These are phyloP conservation scores for Hibiscus trionum DNA, from an alignment of 345 rosid species.

Conservation along the genomic window DNA sequence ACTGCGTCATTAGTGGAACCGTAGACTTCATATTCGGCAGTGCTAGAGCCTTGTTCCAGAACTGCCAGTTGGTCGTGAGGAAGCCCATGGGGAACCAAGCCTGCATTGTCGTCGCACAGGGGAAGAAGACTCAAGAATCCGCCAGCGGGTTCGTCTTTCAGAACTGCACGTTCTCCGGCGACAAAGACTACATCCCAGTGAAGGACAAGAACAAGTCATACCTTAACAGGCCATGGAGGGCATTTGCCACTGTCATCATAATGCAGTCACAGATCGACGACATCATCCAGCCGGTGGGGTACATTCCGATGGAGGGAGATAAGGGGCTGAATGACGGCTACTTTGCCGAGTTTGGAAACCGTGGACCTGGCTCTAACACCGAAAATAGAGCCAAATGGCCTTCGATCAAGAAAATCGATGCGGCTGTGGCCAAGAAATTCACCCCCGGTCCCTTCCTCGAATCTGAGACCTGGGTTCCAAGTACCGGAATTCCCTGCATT, in stretches of 20 bases:
- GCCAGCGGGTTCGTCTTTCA: not conserved
- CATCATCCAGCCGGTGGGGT: not conserved
- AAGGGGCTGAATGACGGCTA: not conserved
- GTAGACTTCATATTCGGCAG: constrained; percentile 66
- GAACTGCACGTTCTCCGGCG: not conserved
- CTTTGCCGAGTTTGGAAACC: not conserved
- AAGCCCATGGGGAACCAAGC: constrained; percentile 20
- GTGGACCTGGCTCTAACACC: not conserved
- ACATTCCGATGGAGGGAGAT: not conserved
- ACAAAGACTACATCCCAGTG: not conserved
- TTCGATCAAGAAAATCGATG: not conserved
- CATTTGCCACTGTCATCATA: not conserved
- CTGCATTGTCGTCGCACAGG: constrained; percentile 64
- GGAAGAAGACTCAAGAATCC: constrained; percentile 6
- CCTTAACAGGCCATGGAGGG: not conserved
- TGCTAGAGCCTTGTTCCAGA: constrained; percentile 44
- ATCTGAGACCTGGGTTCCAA: not conserved
- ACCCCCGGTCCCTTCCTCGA: not conserved
- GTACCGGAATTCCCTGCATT: not conserved
- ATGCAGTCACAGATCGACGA: not conserved
- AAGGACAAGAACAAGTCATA: not conserved
- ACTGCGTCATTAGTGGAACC: constrained; percentile 62
- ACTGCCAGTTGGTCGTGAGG: not conserved
- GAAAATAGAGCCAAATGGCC: not conserved
- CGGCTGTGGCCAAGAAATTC: not conserved